Conservation (phyloP, 2,329 filamentous ascomycete genomes). For the Trichoderma sp. region DNA sequence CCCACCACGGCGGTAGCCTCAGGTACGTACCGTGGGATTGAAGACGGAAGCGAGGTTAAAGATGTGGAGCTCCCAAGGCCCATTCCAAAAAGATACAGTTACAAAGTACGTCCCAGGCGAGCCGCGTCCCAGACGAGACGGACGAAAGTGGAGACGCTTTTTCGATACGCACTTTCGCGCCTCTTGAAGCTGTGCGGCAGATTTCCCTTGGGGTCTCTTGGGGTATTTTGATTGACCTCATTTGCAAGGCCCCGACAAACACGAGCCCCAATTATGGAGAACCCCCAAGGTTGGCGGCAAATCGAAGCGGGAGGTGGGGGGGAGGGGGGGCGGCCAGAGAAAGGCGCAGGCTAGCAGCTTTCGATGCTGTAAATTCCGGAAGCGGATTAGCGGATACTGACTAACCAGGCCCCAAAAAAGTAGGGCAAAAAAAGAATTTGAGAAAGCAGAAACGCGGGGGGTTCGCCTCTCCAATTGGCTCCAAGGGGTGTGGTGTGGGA, state of each 20-base stretch:
- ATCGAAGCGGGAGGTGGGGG: conserved; percentile 8
- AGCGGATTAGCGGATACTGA: not conserved
- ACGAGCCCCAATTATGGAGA: conserved; percentile 13
- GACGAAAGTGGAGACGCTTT: conserved; percentile 4
- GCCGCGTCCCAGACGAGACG: not conserved
- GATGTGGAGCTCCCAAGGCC: not conserved
- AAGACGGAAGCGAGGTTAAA: conserved; percentile 2
- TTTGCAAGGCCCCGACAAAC: not conserved
- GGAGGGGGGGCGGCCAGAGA: not conserved
- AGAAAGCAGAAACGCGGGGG: conserved; percentile 1
- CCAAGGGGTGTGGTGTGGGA: not conserved
- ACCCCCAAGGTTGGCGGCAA: conserved; percentile 7
- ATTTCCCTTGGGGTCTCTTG: not conserved
- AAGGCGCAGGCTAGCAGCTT: not conserved
- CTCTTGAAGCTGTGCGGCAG: not conserved
- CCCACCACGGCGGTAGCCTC: not conserved
- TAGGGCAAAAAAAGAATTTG: not conserved
- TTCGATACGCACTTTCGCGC: not conserved
- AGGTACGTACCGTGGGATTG: not conserved
- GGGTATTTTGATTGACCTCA: not conserved
- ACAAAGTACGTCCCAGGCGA: not conserved
- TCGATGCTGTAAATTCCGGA: not conserved
- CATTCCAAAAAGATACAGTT: not conserved
- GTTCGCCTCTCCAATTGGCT: conserved; percentile 1
- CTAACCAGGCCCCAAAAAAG: not conserved